phyloP scores from a whole-genome alignment of 2,329 filamentous ascomycete species.

The Fusarium fujikuroi region DNA sequence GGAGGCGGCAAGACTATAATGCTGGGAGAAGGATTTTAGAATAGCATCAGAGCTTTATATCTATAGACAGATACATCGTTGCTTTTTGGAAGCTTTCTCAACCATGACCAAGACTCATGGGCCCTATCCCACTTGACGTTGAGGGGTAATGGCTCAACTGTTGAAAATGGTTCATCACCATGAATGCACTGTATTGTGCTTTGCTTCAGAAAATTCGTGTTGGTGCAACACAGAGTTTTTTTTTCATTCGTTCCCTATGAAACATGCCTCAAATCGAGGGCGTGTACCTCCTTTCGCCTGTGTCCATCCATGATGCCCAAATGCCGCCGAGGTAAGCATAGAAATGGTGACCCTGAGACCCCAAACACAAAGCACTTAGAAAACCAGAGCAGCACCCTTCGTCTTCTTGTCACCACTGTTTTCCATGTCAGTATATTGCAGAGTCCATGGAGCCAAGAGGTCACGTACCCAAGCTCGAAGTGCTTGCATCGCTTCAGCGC shows the following conservation, averaged over 20 bases:
- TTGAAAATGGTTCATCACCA: conserved; percentile 7
- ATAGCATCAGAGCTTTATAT: conserved; percentile 15
- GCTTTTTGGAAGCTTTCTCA: conserved; percentile 12
- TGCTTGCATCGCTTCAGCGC: conserved; percentile 99
- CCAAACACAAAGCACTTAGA: conserved; percentile 77
- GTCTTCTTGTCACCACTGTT: conserved; percentile 99
- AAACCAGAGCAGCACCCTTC: conserved; percentile 99
- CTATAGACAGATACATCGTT: conserved; percentile 21
- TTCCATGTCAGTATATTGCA: conserved; percentile 54
- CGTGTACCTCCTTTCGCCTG: conserved; percentile 60
- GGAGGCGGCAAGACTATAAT: conserved; percentile 79
- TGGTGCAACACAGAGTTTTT: conserved; percentile 44
- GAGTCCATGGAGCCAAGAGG: not conserved
- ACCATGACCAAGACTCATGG: conserved; percentile 3
- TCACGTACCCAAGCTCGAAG: conserved; percentile 96
- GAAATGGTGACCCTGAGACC: conserved; percentile 51
- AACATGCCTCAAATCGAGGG: conserved; percentile 56
- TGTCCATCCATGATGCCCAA: conserved; percentile 62
- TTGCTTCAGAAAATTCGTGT: conserved; percentile 27
- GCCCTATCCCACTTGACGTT: not conserved
- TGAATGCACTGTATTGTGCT: conserved; percentile 1
- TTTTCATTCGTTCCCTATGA: conserved; percentile 58
- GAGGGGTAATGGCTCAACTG: conserved; percentile 12
- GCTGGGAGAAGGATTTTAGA: conserved; percentile 69
- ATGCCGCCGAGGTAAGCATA: conserved; percentile 58